Percentiles rank a stretch among this genome's conserved stretches.
Evolutionary conservation across 768 basidiomycete species (phyloP).

Genomic region (Epithele typhae): DNA sequence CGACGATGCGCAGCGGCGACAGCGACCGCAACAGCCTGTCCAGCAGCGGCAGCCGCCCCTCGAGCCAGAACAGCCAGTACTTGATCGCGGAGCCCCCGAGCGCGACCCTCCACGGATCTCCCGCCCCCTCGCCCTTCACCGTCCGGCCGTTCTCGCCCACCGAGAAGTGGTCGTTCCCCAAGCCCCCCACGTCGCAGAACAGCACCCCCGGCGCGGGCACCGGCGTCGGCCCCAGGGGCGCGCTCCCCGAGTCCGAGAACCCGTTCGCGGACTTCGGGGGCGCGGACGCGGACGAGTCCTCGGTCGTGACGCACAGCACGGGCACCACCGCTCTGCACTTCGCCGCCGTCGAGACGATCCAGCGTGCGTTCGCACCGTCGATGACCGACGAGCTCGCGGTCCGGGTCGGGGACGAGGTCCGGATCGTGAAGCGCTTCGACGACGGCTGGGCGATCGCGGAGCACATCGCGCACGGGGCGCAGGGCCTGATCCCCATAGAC

Average conservation of each 20-base stretch:
- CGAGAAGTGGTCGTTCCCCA: slow-evolving; percentile 67
- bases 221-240: slow-evolving; percentile 1
- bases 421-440: slow-evolving; percentile 51
- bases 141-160: slow-evolving; percentile 64
- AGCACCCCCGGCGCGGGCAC: background rate
- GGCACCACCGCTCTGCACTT: slow-evolving; percentile 19
- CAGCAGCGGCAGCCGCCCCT: slow-evolving; percentile 13
- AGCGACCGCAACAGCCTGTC: too few species aligned
- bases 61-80: slow-evolving; percentile 24
- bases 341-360: slow-evolving; percentile 43
- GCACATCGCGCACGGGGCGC: slow-evolving; percentile 31
- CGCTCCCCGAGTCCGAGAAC: slow-evolving; percentile 12
- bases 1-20: slow-evolving; percentile 16
- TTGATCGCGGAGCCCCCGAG: slow-evolving; percentile 8
- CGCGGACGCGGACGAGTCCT: background rate
- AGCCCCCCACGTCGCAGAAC: slow-evolving; percentile 39
- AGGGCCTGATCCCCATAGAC: slow-evolving; percentile 66
- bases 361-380: slow-evolving; percentile 52
- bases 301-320: too few species aligned
- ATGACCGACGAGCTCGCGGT: slow-evolving; percentile 59
- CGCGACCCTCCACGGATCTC: slow-evolving; percentile 8
- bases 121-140: slow-evolving; percentile 46
- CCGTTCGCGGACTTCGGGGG: slow-evolving; percentile 23
- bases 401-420: slow-evolving; percentile 45
- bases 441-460: slow-evolving; percentile 72